These are phyloP conservation scores for Neopestalotiopsis sp. DNA, from an alignment of 2,329 filamentous ascomycete species.

Conservation along the genomic window DNA sequence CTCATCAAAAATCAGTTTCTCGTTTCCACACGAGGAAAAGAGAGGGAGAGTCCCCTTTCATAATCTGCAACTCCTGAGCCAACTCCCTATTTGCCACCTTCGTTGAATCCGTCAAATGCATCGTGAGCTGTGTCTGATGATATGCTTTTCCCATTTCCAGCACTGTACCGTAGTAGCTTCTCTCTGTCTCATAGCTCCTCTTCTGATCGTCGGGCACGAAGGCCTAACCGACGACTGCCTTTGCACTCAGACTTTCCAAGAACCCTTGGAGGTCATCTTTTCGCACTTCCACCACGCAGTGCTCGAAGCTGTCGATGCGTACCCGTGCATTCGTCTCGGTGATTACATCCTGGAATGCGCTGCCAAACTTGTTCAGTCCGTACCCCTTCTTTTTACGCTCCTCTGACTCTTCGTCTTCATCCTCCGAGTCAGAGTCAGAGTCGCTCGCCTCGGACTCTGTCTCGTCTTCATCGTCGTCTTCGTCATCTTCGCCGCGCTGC, in stretches of 20 bases:
- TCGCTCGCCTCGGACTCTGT: conserved; percentile 59
- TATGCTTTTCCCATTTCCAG: neutral
- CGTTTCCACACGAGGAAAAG: neutral
- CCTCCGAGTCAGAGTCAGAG: conserved; percentile 51
- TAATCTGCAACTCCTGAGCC: neutral
- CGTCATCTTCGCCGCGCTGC: conserved; percentile 49
- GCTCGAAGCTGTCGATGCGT: conserved; percentile 94
- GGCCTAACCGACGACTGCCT: conserved; percentile 73
- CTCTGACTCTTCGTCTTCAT: conserved; percentile 61
- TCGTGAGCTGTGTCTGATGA: conserved; percentile 20
- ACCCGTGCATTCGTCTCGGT: conserved; percentile 89
- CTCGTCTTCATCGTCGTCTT: conserved; percentile 54
- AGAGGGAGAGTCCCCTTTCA: neutral
- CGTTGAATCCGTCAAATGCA: conserved; percentile 12
- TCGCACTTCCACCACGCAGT: conserved; percentile 96
- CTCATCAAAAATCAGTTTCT: conserved; percentile 5
- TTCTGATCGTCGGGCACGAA: neutral
- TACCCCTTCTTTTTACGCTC: conserved; percentile 65
- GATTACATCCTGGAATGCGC: conserved; percentile 94
- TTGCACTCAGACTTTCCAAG: conserved; percentile 89
- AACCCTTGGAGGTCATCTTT: conserved; percentile 94
- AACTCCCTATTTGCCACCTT: neutral
- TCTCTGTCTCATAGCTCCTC: neutral
- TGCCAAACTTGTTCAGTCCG: conserved; percentile 88
- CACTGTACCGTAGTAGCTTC: neutral